These are phyloP conservation scores for Globisporangium heterothallicum DNA, from an alignment of 352 stramenopile genomes.

Conservation along the genomic window DNA sequence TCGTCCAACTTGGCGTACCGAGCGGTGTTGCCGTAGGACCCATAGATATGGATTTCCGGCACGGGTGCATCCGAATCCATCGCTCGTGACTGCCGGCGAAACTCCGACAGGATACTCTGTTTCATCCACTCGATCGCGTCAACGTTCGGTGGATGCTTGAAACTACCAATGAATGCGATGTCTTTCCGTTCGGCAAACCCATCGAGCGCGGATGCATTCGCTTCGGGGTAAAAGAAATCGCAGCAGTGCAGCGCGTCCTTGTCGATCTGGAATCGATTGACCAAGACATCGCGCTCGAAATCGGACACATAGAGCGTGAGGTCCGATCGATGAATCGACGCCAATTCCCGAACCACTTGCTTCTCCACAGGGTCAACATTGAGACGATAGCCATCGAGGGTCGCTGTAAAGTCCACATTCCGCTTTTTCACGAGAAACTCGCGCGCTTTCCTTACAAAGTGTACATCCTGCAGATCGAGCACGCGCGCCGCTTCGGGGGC, in stretches of 20 bases:
- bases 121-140: conserved; percentile 84
- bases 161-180: conserved; percentile 90
- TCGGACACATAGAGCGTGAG: conserved; percentile 73
- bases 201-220: conserved; percentile 16
- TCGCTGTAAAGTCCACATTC: conserved; percentile 28
- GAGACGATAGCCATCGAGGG: conserved; percentile 29
- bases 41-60: conserved; percentile 84
- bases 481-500: conserved; percentile 78
- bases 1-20: conserved; percentile 52
- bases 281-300: conserved; percentile 52
- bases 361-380: conserved; percentile 51
- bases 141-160: conserved; percentile 90
- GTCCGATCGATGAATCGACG: conserved; percentile 71
- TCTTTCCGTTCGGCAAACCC: conserved; percentile 32
- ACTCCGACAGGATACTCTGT: conserved; percentile 58
- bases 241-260: conserved; percentile 36
- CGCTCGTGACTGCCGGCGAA: conserved; percentile 32
- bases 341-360: conserved; percentile 65
- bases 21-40: conserved; percentile 58
- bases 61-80: neutral
- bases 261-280: conserved; percentile 56
- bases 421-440: conserved; percentile 74
- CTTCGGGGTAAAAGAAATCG: conserved; percentile 64
- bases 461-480: conserved; percentile 92
- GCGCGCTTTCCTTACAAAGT: conserved; percentile 84